Percentiles rank a stretch among this genome's conserved stretches.
phyloP scores from a whole-genome alignment of 2,329 filamentous ascomycete species.

The Diplocarpon rosae region DNA sequence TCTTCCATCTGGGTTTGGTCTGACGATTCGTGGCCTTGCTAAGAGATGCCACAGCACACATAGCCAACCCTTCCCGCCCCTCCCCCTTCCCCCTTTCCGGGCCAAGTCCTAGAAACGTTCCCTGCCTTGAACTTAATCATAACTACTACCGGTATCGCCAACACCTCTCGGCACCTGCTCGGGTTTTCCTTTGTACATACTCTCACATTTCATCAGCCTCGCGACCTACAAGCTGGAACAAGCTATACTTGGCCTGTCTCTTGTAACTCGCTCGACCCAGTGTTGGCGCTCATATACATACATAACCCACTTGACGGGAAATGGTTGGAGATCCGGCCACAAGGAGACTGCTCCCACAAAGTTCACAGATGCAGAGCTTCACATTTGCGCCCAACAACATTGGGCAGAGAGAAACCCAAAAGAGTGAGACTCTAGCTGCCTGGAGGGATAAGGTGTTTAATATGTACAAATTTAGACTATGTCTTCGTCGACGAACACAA shows the following conservation, averaged over 20 bases:
- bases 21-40: slow-evolving; percentile 20
- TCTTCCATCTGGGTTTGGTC: slow-evolving; percentile 14
- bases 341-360: slow-evolving; percentile 55
- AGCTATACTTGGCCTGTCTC: too few relatives aligned
- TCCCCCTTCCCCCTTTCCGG: too few relatives aligned
- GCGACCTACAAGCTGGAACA: too few relatives aligned
- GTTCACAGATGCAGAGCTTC: slow-evolving; percentile 62
- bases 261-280: too few relatives aligned
- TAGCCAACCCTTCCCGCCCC: slow-evolving; percentile 7
- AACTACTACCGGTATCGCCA: slow-evolving; percentile 14
- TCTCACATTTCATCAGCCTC: too few relatives aligned
- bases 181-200: too few relatives aligned
- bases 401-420: slow-evolving; percentile 65
- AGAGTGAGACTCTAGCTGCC: slow-evolving; percentile 49
- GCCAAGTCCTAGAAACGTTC: slow-evolving; percentile 15
- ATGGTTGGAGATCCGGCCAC: slow-evolving; percentile 55
- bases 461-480: slow-evolving; percentile 59
- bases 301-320: slow-evolving; percentile 19
- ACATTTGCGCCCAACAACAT: slow-evolving; percentile 58
- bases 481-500: slow-evolving; percentile 99
- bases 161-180: neutral
- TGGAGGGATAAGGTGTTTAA: slow-evolving; percentile 23
- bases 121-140: slow-evolving; percentile 14
- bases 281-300: too few relatives aligned
- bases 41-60: slow-evolving; percentile 17